Conservation (phyloP, 1,284 basidiomycete species). For the Sanghuangporus baumii region DNA sequence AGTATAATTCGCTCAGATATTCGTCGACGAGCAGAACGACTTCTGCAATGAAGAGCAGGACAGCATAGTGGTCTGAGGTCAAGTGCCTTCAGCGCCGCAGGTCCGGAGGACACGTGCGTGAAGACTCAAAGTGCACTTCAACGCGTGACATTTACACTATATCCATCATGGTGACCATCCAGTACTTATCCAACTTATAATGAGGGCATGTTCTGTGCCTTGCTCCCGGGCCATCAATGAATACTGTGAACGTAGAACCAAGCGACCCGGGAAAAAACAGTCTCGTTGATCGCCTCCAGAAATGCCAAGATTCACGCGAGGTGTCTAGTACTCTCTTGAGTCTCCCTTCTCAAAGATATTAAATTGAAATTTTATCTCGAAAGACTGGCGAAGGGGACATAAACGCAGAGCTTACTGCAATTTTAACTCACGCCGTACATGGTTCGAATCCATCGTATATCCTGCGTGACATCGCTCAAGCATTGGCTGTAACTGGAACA, state of each 20-base stretch:
- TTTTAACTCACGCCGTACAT: slow-evolving; percentile 24
- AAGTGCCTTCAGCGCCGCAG: neutral
- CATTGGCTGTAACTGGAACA: slow-evolving; percentile 19
- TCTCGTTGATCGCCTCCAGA: neutral
- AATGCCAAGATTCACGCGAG: neutral
- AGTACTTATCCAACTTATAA: too few relatives aligned
- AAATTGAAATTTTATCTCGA: neutral
- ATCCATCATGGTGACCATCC: too few relatives aligned
- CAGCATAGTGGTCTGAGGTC: neutral
- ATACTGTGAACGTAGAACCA: neutral
- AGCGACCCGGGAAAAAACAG: neutral
- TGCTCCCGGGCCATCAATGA: neutral
- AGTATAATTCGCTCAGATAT: neutral
- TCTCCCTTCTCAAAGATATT: neutral
- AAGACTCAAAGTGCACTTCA: too few relatives aligned
- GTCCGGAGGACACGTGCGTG: too few relatives aligned
- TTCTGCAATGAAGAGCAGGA: neutral
- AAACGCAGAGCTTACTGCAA: slow-evolving; percentile 19
- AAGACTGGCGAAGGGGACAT: slow-evolving; percentile 3
- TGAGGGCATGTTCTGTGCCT: neutral
- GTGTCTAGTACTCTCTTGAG: neutral
- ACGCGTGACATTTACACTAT: too few relatives aligned
- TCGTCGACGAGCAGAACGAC: neutral
- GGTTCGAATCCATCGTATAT: slow-evolving; percentile 22
- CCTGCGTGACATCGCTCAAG: slow-evolving; percentile 20